phyloP scores from a whole-genome alignment of 2,329 filamentous ascomycete species.

The Fusarium robinianum region DNA sequence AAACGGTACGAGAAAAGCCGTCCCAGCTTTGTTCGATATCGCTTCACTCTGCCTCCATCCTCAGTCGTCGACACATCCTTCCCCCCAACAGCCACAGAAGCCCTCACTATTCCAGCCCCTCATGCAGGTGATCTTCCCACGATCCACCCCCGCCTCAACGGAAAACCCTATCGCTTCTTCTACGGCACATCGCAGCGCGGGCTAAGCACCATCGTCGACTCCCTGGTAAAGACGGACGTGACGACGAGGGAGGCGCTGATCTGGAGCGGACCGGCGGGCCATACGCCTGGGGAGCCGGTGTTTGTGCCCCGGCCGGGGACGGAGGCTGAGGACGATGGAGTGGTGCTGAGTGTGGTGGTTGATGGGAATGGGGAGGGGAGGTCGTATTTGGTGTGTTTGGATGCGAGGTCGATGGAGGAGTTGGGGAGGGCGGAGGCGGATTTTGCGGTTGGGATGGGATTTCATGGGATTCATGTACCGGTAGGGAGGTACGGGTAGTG shows the following conservation, averaged over 20 bases:
- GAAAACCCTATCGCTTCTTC: conserved; percentile 61
- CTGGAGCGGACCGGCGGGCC: conserved; percentile 62
- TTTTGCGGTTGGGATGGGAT: conserved; percentile 64
- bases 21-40: conserved; percentile 50
- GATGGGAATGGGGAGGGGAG: conserved; percentile 60
- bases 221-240: conserved; percentile 68
- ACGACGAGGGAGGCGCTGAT: conserved; percentile 53
- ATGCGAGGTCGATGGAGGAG: conserved; percentile 66
- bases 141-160: conserved; percentile 63
- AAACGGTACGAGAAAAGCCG: conserved; percentile 44
- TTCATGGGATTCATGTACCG: conserved; percentile 62
- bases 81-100: conserved; percentile 37
- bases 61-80: conserved; percentile 21
- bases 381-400: conserved; percentile 69
- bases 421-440: conserved; percentile 65
- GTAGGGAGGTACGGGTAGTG: no score
- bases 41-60: conserved; percentile 43
- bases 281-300: conserved; percentile 72
- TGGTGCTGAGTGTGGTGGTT: conserved; percentile 65
- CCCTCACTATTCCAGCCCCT: conserved; percentile 55
- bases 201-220: conserved; percentile 63
- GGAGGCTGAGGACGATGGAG: conserved; percentile 64
- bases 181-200: conserved; percentile 63
- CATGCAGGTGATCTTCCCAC: conserved; percentile 67
- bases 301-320: conserved; percentile 58